Conservation (phyloP, 1,139 yeast species). For the Oligophagozyma castellii region DNA sequence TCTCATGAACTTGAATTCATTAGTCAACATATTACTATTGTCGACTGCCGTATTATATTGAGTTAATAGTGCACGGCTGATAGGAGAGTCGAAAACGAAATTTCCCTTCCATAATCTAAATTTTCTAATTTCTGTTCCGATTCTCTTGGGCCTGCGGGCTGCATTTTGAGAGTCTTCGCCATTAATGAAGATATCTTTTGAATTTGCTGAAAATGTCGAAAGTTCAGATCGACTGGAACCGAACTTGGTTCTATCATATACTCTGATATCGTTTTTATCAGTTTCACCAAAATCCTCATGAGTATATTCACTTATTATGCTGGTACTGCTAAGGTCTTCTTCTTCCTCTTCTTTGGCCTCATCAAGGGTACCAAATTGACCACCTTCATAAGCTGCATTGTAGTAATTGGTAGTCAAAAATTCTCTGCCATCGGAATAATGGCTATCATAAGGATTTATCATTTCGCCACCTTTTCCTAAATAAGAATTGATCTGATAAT, state of each 20-base stretch:
- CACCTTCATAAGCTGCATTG: not conserved
- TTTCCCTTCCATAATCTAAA: constrained; percentile 36
- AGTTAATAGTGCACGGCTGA: constrained; percentile 40
- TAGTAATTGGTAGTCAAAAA: constrained; percentile 1
- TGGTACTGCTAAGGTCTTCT: constrained; percentile 6
- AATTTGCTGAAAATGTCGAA: constrained; percentile 9
- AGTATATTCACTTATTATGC: constrained; percentile 6
- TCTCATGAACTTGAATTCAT: constrained; percentile 69
- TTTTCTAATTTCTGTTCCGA: constrained; percentile 19
- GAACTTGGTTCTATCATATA: constrained; percentile 15
- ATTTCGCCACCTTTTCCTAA: constrained; percentile 23
- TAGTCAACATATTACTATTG: constrained; percentile 37
- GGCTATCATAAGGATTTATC: constrained; percentile 21
- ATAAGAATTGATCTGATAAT: constrained; percentile 24
- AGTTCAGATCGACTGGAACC: constrained; percentile 3
- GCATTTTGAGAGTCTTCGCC: constrained; percentile 6
- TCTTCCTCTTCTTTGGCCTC: constrained; percentile 7
- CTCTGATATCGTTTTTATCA: constrained; percentile 6
- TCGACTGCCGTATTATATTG: constrained; percentile 29
- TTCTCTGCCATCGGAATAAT: constrained; percentile 2
- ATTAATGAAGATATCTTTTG: constrained; percentile 9
- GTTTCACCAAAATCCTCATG: constrained; percentile 21
- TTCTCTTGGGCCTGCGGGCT: constrained; percentile 10
- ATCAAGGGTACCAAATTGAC: constrained; percentile 1
- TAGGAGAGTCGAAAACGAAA: constrained; percentile 54